Conservation (phyloP, 805 yeast species). For the Barnettozyma californica region DNA sequence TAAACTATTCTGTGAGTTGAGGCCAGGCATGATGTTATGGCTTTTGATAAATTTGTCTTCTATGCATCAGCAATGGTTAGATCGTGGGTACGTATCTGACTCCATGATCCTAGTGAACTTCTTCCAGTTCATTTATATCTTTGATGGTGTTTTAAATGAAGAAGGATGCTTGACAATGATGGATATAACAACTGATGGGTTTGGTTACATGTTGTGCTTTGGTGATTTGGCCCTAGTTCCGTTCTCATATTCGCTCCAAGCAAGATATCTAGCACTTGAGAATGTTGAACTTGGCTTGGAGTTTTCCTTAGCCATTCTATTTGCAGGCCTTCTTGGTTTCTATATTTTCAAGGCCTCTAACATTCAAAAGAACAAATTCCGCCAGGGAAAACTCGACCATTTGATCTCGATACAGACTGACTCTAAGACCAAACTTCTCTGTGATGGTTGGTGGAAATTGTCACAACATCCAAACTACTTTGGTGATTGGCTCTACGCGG, state of each 20-base stretch:
- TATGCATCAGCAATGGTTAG: slow-evolving; percentile 72
- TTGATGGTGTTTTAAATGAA: slow-evolving; percentile 91
- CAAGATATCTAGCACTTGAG: slow-evolving; percentile 70
- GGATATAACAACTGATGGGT: slow-evolving; percentile 94
- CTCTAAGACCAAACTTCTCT: slow-evolving; percentile 72
- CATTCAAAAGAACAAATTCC: slow-evolving; percentile 78
- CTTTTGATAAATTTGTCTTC: slow-evolving; percentile 69
- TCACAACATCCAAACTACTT: slow-evolving; percentile 93
- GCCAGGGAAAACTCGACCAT: slow-evolving; percentile 67
- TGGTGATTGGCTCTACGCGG: slow-evolving; percentile 91
- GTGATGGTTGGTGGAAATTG: slow-evolving; percentile 94
- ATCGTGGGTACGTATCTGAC: slow-evolving; percentile 55
- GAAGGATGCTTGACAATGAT: slow-evolving; percentile 90
- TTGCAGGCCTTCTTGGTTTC: slow-evolving; percentile 58
- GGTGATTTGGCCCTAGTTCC: slow-evolving; percentile 94
- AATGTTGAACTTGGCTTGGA: slow-evolving; percentile 47
- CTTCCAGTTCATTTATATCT: slow-evolving; percentile 74
- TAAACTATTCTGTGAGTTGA: slow-evolving; percentile 85
- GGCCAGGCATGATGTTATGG: slow-evolving; percentile 94
- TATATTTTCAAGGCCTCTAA: slow-evolving; percentile 82
- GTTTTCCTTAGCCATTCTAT: slow-evolving; percentile 34
- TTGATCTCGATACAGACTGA: slow-evolving; percentile 65
- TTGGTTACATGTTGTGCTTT: slow-evolving; percentile 92
- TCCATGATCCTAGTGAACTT: slow-evolving; percentile 64
- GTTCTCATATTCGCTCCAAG: slow-evolving; percentile 81